These are phyloP conservation scores for Trichosporon sp. DNA, from an alignment of 1,284 basidiomycete species.

Conservation along the genomic window DNA sequence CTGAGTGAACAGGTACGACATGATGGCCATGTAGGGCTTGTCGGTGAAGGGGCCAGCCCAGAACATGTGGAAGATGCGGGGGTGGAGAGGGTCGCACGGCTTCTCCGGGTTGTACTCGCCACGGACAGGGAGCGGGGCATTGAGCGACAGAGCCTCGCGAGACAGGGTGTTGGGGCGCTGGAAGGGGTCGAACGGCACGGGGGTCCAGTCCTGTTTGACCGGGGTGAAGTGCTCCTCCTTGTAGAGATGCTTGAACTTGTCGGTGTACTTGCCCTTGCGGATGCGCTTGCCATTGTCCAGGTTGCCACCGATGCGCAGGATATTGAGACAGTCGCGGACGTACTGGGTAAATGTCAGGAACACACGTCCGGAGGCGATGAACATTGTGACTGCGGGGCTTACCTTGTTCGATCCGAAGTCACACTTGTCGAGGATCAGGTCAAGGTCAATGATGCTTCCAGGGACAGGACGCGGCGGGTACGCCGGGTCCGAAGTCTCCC, in stretches of 20 bases:
- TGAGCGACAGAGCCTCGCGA: constrained; percentile 35
- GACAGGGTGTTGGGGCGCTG: constrained; percentile 28
- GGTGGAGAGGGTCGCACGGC: constrained; percentile 65
- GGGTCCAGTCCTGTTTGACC: constrained; percentile 6
- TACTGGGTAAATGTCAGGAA: constrained; percentile 52
- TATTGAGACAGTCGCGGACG: constrained; percentile 71
- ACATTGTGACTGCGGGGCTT: constrained; percentile 3
- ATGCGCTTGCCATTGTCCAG: constrained; percentile 61
- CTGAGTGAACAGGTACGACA: constrained; percentile 76
- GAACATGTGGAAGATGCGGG: constrained; percentile 76
- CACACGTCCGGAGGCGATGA: background rate
- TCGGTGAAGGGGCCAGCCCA: constrained; percentile 80
- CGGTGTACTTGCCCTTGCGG: constrained; percentile 57
- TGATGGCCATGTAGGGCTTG: constrained; percentile 72
- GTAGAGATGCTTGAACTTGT: constrained; percentile 64
- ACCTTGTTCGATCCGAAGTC: constrained; percentile 79
- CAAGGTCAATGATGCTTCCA: constrained; percentile 77
- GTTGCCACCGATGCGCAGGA: constrained; percentile 62
- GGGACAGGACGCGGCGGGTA: constrained; percentile 72
- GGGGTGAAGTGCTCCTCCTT: constrained; percentile 13
- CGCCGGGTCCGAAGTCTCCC: constrained; percentile 35
- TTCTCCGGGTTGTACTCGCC: constrained; percentile 42
- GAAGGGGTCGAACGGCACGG: constrained; percentile 14
- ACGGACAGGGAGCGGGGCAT: constrained; percentile 30
- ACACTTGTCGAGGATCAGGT: constrained; percentile 80